Evolutionary conservation across 2,329 filamentous ascomycete genomes (phyloP), one percentile per base, ranked within the genome.

Genomic region (Trichoderma sp.): DNA sequence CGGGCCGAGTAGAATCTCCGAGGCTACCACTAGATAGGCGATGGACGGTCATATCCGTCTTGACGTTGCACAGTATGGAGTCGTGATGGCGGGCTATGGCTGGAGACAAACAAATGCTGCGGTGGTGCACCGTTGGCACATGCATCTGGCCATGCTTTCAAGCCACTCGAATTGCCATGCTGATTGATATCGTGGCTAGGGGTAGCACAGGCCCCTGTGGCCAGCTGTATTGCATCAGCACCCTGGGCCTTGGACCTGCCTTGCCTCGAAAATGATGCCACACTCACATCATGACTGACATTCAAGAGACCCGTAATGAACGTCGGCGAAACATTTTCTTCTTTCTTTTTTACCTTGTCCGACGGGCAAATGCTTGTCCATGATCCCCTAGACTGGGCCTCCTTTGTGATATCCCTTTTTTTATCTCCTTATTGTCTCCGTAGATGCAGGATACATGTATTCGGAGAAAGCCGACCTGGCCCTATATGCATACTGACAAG

Each of bases 1-100:
- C 71, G 71, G 71, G 60, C 71, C 71, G 71, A 73, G 71, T 65
- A 56, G 71, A 73, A 73, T 73, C 71, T 73, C 71, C 71, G 71
- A 73, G 71, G 53, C 71, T 73, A 65, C 35, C 41, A 73, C 71
- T 24, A 73, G 71, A 73, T 73, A 73, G 71, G 71, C 71, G 71
- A 73, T 65, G 12, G 60, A 65, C 71, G 71, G 71, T 65, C 71
- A 73, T 65, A 56, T 73, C 71, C 71, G 60, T 18, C 68, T 11
- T 11, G 35, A 29, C 41, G 59, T 65, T 53, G 24, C 71, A 73
- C 71, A 56, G 59, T 27, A 64, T 33, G 56, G 69, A 71, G 67
- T 71, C 33, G 67, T n/a, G 33, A 71, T 16, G 29, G 38, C 59
- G 21, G 60, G 69, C 38, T 65, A n/a, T 56, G 41, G 38, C 45